Evolutionary conservation across 345 rosid species (phyloP), one percentile per base, ranked within the genome.

Genomic region (Citrus sp.): DNA sequence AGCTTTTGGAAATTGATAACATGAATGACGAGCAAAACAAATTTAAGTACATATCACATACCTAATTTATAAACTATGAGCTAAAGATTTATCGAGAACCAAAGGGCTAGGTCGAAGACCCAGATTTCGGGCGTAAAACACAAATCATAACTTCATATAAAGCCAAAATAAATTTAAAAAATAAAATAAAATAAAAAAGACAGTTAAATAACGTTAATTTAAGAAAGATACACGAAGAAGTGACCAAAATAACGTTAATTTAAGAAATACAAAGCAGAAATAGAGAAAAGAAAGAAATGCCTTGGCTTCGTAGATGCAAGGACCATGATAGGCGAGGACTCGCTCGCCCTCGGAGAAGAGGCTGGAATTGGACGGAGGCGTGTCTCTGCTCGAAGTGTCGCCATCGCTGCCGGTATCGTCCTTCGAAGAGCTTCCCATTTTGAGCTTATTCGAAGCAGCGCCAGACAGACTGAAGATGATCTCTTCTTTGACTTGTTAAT

Each of bases 301-400:
- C 98, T 96, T 96, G 80, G 99, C 98, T 81, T 92, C 95, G 84
- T 94, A 96, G 88, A 96, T 89, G 86, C 97, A 91, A 81, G 97
- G 98, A 56, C 97, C 98, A 84, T 93, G 98, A 85, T 88, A 96
- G 60, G 98, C 98, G 67, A 96, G 95, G 77, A 93, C 97, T 76
- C 95, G 95, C 80, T 95, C 98, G 55, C 99, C 98, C 55, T 93
- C 98, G 37, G 92, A 65, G 87, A 94, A 95, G 80, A 90, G 67
- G 60, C 86, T 76, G 73, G 90, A 85, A 67, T 82, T 73, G 71
- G 97, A 81, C 12, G 89, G 93, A 22, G 93, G 90, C 24, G 90
- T 81, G 83, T 88, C 92, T 63, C 96, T 94, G 81, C 93, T 90
- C 9, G 95, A 82, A 10, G 93, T 79, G 70, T 90, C 97, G 71